Evolutionary conservation across 2,329 filamentous ascomycete species (phyloP).

Genomic region (Arthrobotrys pseudoclavata): DNA sequence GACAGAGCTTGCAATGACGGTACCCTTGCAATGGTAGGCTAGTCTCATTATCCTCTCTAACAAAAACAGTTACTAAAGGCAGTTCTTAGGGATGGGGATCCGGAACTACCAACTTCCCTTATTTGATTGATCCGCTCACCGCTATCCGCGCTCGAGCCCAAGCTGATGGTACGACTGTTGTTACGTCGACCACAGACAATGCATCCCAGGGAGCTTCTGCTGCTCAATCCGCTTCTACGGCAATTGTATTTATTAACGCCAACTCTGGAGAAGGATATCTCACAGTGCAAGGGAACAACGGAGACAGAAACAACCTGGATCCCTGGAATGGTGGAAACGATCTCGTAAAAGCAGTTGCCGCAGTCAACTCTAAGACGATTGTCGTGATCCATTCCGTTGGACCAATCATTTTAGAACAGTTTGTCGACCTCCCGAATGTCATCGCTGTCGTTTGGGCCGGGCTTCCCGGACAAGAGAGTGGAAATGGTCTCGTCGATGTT

Average conservation of each 20-base stretch:
- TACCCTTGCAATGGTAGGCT: slow-evolving; percentile 68
- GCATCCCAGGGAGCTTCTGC: slow-evolving; percentile 73
- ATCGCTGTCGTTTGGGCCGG: slow-evolving; percentile 87
- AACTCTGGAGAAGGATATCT: slow-evolving; percentile 88
- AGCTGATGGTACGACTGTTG: slow-evolving; percentile 74
- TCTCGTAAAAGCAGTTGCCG: slow-evolving; percentile 83
- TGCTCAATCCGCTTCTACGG: slow-evolving; percentile 73
- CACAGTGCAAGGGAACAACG: slow-evolving; percentile 82
- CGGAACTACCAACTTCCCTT: slow-evolving; percentile 79
- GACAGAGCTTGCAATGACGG: slow-evolving; percentile 77
- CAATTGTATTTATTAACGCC: slow-evolving; percentile 90
- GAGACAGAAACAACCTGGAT: slow-evolving; percentile 92
- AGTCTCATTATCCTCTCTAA: slow-evolving; percentile 64
- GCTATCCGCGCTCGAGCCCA: slow-evolving; percentile 76
- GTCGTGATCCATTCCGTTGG: slow-evolving; percentile 90
- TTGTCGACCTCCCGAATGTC: slow-evolving; percentile 81
- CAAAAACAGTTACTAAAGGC: slow-evolving; percentile 59
- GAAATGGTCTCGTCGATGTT: slow-evolving; percentile 83
- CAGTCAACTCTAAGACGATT: slow-evolving; percentile 86
- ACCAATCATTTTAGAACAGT: slow-evolving; percentile 81
- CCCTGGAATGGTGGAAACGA: slow-evolving; percentile 86
- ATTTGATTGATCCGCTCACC: slow-evolving; percentile 76
- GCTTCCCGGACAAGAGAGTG: slow-evolving; percentile 85
- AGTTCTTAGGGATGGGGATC: slow-evolving; percentile 81
- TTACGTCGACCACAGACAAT: slow-evolving; percentile 70